phyloP scores from a whole-genome alignment of 306 rosid genomes.

The Calophaca sinica region DNA sequence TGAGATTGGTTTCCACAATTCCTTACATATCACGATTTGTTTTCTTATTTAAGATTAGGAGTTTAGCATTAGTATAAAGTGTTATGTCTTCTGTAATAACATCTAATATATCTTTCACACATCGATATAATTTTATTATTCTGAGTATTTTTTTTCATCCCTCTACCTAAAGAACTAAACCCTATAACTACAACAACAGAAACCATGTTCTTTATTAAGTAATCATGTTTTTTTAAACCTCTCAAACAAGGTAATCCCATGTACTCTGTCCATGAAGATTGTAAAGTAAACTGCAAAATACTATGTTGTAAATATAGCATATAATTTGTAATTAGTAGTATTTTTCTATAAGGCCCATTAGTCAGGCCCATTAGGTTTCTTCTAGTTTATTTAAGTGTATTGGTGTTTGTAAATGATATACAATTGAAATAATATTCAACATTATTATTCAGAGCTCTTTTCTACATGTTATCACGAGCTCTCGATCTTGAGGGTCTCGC shows the following conservation, averaged over 20 bases:
- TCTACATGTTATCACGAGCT: too few species aligned
- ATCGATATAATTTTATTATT: too few species aligned
- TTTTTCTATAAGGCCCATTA: too few species aligned
- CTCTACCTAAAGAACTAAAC: not conserved
- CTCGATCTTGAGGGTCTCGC: too few species aligned
- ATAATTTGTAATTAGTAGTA: too few species aligned
- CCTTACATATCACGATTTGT: not conserved
- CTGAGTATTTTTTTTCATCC: not conserved
- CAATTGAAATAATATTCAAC: too few species aligned
- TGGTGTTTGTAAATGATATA: too few species aligned
- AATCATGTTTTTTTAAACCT: conserved; percentile 1
- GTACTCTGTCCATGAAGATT: conserved; percentile 1
- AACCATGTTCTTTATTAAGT: not conserved
- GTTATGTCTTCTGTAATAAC: not conserved
- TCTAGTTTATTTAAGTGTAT: too few species aligned
- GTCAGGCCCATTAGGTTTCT: too few species aligned
- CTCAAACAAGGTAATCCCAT: not conserved
- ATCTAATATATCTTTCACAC: not conserved
- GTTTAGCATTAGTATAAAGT: conserved; percentile 2
- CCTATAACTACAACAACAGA: not conserved
- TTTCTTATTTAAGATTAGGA: not conserved
- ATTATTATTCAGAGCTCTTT: too few species aligned
- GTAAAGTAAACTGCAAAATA: conserved; percentile 3
- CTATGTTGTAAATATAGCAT: too few species aligned
- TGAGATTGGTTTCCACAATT: not conserved